Evolutionary conservation across 352 stramenopile species (phyloP), one percentile per base, ranked within the genome.

Genomic region (Phytophthora lateralis): DNA sequence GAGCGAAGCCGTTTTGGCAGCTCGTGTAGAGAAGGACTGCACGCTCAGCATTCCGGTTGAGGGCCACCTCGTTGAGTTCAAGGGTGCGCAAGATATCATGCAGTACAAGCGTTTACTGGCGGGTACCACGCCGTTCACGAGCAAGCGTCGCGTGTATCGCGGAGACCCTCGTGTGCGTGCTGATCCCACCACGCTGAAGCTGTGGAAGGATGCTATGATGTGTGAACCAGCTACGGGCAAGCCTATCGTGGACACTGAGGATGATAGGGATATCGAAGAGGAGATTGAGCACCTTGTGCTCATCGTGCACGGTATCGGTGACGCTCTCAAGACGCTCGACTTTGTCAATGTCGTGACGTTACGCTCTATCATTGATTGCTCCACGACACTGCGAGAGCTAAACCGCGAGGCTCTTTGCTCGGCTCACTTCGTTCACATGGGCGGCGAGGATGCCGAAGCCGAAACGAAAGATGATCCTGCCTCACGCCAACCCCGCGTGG

Each of bases 231-330:
- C 54, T 51, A 72, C 65, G 15, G 57, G 70, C 3, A 63, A 73
- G 51, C 35, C 69, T 45, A 35, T 67, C 11, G 67, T 66, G 35
- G 41, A 56, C 1, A 73, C 63, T 17, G 75, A 87, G 15, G 85
- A 94, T 30, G 85, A 92, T 37, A 61, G 66, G 0, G 85, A 94
- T 41, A 88, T 94, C 42, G 78, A 91, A 50, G 71, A 80, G 11
- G 76, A 93, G 26, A 69, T 96, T n/a, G 81, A 93, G 41, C 87
- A 97, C 43, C 71, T 97, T 7, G 79, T 96, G 35, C 76, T 97
- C 14, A 91, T 97, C 27, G 85, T 97, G 3, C 89, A 97, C 53
- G 89, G 89, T 18, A 96, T 97, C 30, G 89, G 89, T n/a, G 89
- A 96, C 41, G 85, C 89, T 15, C 64, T 96, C 14, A 93, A 91